A percentile compares a stretch with the other conserved stretches of the same genome.
Conservation (phyloP, 2,329 filamentous ascomycete genomes). For the Ciborinia camelliae region DNA sequence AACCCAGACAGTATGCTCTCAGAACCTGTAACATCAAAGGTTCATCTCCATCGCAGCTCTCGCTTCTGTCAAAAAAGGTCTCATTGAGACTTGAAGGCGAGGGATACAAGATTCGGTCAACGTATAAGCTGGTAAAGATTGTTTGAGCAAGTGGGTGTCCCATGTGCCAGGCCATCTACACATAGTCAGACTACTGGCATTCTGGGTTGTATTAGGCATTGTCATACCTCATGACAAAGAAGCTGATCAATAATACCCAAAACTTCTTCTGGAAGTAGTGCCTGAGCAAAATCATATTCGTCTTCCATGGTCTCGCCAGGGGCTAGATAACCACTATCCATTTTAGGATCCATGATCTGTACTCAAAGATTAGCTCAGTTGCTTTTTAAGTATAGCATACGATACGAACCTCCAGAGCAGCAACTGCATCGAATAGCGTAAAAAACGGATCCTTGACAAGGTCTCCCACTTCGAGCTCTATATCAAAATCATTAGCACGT, state of each 20-base stretch:
- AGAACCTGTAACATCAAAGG: conserved; percentile 61
- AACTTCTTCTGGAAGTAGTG: conserved; percentile 72
- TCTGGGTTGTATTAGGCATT: background rate
- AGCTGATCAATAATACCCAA: conserved; percentile 94
- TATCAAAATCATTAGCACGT: conserved; percentile 29
- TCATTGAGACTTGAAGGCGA: conserved; percentile 56
- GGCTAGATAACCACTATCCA: conserved; percentile 87
- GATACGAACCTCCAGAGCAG: conserved; percentile 65
- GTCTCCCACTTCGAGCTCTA: conserved; percentile 74
- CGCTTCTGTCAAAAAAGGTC: conserved; percentile 30
- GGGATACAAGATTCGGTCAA: conserved; percentile 77
- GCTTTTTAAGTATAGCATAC: background rate
- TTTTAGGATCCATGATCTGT: conserved; percentile 98
- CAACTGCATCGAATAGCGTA: conserved; percentile 90
- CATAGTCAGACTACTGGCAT: conserved; percentile 15
- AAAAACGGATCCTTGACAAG: conserved; percentile 93
- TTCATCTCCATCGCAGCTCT: conserved; percentile 35
- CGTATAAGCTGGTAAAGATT: conserved; percentile 85
- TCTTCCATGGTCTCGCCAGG: conserved; percentile 80
- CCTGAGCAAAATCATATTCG: conserved; percentile 68
- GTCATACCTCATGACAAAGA: conserved; percentile 73
- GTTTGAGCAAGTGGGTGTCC: conserved; percentile 96
- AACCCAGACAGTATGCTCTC: conserved; percentile 78
- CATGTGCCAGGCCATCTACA: conserved; percentile 89
- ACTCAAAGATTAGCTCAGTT: background rate